These are phyloP conservation scores for Coniosporium tulheliwenetii DNA, from an alignment of 2,329 filamentous ascomycete genomes.

Conservation along the genomic window DNA sequence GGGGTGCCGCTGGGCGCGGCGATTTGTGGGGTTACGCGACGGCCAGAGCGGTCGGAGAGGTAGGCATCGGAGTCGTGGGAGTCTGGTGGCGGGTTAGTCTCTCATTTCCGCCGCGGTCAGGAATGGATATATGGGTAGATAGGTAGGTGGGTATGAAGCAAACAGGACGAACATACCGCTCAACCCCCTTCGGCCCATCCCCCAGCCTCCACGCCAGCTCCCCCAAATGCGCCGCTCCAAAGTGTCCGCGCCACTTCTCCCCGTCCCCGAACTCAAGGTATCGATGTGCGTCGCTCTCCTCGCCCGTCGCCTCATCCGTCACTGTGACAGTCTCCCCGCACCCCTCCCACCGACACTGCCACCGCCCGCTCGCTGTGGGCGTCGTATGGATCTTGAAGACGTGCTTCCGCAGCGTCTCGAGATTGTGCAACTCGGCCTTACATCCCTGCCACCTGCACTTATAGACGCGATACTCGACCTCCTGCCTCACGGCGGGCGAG, in stretches of 20 bases:
- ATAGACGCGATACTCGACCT: slow-evolving; percentile 29
- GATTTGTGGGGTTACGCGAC: slow-evolving; percentile 30
- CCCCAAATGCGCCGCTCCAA: slow-evolving; percentile 35
- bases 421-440: slow-evolving; percentile 42
- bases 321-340: slow-evolving; percentile 17
- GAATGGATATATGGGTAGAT: neutral
- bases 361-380: slow-evolving; percentile 15
- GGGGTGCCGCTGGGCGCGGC: slow-evolving; percentile 6
- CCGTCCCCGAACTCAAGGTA: slow-evolving; percentile 20
- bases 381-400: slow-evolving; percentile 38
- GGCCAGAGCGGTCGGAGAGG: slow-evolving; percentile 30
- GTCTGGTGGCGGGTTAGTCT: slow-evolving; percentile 12
- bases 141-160: neutral
- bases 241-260: slow-evolving; percentile 32
- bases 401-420: slow-evolving; percentile 43
- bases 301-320: slow-evolving; percentile 9
- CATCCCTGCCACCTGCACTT: slow-evolving; percentile 44
- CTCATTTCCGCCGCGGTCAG: slow-evolving; percentile 6
- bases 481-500: slow-evolving; percentile 1
- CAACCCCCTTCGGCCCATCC: slow-evolving; percentile 40
- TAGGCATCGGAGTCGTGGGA: slow-evolving; percentile 26
- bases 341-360: slow-evolving; percentile 29
- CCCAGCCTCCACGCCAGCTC: slow-evolving; percentile 40
- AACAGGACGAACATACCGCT: slow-evolving; percentile 33
- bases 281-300: slow-evolving; percentile 4